phyloP scores from a whole-genome alignment of 306 rosid species.

The Canavalia gladiata region DNA sequence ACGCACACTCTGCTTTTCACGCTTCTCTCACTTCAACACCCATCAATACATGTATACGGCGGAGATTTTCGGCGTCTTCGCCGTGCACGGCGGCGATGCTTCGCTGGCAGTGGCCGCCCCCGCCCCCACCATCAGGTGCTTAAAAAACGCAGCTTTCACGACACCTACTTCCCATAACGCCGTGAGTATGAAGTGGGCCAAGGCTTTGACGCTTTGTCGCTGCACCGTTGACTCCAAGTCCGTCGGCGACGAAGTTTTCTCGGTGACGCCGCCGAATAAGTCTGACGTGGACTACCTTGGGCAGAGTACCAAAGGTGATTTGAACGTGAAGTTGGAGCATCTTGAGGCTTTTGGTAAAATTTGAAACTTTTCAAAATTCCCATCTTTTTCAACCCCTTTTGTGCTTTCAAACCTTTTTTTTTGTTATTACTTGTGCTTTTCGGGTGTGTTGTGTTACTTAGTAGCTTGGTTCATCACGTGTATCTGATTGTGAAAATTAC shows the following conservation, averaged over 20 bases:
- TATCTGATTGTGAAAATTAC: slow-evolving; percentile 26
- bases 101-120: slow-evolving; percentile 44
- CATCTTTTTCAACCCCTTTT: background rate
- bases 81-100: slow-evolving; percentile 43
- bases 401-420: background rate
- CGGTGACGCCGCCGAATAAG: slow-evolving; percentile 71
- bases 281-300: slow-evolving; percentile 92
- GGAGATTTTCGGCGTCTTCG: slow-evolving; percentile 49
- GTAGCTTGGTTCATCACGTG: slow-evolving; percentile 29
- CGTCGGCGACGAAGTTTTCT: slow-evolving; percentile 65
- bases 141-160: slow-evolving; percentile 40
- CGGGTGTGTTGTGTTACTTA: background rate
- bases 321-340: slow-evolving; percentile 80
- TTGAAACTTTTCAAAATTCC: slow-evolving; percentile 12
- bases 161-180: slow-evolving; percentile 25
- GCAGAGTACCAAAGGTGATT: slow-evolving; percentile 94
- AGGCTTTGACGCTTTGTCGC: slow-evolving; percentile 30
- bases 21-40: slow-evolving; percentile 1
- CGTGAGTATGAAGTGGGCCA: slow-evolving; percentile 1
- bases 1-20: background rate
- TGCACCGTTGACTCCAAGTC: slow-evolving; percentile 60
- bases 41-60: slow-evolving; percentile 49
- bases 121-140: slow-evolving; percentile 14
- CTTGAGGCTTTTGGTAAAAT: slow-evolving; percentile 76
- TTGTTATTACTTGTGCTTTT: slow-evolving; percentile 16